Conservation (phyloP, 2,329 filamentous ascomycete species). For the Phialophora verrucosa region DNA sequence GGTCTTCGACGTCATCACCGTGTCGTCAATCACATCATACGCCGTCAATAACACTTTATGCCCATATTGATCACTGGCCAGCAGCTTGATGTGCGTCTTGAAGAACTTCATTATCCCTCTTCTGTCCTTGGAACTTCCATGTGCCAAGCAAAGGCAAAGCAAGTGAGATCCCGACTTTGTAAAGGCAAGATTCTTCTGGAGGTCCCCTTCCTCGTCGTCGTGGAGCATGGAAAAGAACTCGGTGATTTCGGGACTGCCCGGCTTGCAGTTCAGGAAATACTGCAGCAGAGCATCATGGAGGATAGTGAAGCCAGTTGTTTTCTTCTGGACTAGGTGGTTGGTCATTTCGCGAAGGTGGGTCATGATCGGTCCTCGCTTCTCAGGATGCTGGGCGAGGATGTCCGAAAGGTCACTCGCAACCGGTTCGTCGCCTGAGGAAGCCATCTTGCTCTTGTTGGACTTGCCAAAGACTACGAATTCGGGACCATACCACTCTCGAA, state of each 20-base stretch:
- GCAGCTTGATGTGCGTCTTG: conserved; percentile 84
- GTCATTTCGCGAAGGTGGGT: conserved; percentile 83
- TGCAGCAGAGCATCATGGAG: conserved; percentile 98
- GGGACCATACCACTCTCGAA: conserved; percentile 95
- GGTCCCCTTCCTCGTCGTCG: conserved; percentile 85
- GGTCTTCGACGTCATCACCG: conserved; percentile 81
- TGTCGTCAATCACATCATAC: conserved; percentile 93
- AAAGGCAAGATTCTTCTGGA: conserved; percentile 95
- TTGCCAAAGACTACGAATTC: conserved; percentile 84
- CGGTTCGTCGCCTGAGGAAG: conserved; percentile 14
- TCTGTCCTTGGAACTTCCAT: conserved; percentile 89
- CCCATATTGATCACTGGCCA: conserved; percentile 79
- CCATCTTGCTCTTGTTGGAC: conserved; percentile 46
- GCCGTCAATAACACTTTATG: conserved; percentile 83
- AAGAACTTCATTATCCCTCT: conserved; percentile 86
- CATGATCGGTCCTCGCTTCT: conserved; percentile 87
- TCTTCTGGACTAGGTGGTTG: conserved; percentile 93
- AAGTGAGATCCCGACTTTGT: conserved; percentile 86
- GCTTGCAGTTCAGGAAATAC: conserved; percentile 82
- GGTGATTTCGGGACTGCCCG: conserved; percentile 78
- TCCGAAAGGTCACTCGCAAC: conserved; percentile 69
- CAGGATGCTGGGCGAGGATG: conserved; percentile 77
- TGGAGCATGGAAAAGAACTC: conserved; percentile 91
- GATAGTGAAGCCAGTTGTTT: conserved; percentile 95
- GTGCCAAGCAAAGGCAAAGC: conserved; percentile 78